Percentiles rank a stretch among this genome's conserved stretches.
Evolutionary conservation across 2,329 filamentous ascomycete species (phyloP).

Genomic region (Sclerotinia nivalis): DNA sequence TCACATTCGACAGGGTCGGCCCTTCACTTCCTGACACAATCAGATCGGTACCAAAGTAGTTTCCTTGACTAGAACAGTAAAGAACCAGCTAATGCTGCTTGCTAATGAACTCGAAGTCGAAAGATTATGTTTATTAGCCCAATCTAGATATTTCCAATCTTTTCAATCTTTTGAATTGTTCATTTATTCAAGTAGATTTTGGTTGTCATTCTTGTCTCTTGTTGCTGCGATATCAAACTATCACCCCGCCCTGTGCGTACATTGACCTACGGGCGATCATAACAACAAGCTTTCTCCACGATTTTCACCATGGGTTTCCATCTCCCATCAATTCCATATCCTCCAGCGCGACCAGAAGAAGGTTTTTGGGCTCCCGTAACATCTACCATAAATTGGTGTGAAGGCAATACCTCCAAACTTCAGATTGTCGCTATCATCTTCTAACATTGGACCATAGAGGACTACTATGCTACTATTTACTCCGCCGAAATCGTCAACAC

Average conservation of each 20-base stretch:
- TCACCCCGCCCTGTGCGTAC: background rate
- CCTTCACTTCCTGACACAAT: constrained; percentile 1
- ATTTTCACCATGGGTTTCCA: constrained; percentile 32
- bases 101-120: background rate
- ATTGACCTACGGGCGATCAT: background rate
- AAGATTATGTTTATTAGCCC: background rate
- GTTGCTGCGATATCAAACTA: background rate
- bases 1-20: background rate
- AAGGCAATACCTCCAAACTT: constrained; percentile 55
- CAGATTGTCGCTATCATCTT: background rate
- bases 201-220: background rate
- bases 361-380: constrained; percentile 43
- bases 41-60: background rate
- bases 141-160: background rate
- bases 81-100: background rate
- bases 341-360: constrained; percentile 33
- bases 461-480: constrained; percentile 74
- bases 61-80: background rate
- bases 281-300: background rate
- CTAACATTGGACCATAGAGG: constrained; percentile 48
- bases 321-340: constrained; percentile 42
- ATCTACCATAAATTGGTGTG: constrained; percentile 66
- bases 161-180: background rate
- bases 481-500: constrained; percentile 78
- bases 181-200: background rate